phyloP scores from a whole-genome alignment of 305 asterid species.

The Rubia occidens region DNA sequence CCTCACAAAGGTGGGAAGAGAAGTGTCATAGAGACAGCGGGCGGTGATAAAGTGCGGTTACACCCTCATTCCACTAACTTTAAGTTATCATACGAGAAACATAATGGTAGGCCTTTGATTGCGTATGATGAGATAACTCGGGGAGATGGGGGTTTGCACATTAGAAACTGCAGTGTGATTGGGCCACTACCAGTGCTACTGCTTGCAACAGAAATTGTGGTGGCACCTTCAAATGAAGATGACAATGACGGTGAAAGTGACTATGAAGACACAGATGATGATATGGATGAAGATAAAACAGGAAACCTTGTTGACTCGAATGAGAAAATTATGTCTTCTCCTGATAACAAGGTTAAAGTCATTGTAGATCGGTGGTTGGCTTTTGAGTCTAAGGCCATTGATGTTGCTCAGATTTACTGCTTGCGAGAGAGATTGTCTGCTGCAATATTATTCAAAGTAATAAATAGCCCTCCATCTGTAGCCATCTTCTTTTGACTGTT shows the following conservation, averaged over 20 bases:
- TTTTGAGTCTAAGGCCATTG: conserved; percentile 67
- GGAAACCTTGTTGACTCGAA: conserved; percentile 20
- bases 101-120: conserved; percentile 34
- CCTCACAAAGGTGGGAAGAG: conserved; percentile 34
- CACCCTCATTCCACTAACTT: conserved; percentile 60
- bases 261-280: conserved; percentile 29
- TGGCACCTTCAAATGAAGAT: conserved; percentile 46
- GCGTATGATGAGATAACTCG: conserved; percentile 81
- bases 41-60: conserved; percentile 72
- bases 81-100: conserved; percentile 31
- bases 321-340: conserved; percentile 56
- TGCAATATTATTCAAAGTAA: conserved; percentile 63
- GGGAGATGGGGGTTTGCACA: conserved; percentile 71
- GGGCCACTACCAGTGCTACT: conserved; percentile 72
- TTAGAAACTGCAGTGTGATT: conserved; percentile 52
- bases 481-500: neutral
- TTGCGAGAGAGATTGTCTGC: conserved; percentile 77
- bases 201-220: conserved; percentile 75
- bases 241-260: conserved; percentile 41
- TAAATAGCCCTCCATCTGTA: conserved; percentile 6
- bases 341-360: conserved; percentile 60
- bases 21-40: conserved; percentile 49
- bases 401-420: conserved; percentile 88
- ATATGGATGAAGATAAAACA: conserved; percentile 34
- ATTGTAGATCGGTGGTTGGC: conserved; percentile 79